Conservation (phyloP, 495 filamentous ascomycete genomes). For the Aspergillus bridgeri region DNA sequence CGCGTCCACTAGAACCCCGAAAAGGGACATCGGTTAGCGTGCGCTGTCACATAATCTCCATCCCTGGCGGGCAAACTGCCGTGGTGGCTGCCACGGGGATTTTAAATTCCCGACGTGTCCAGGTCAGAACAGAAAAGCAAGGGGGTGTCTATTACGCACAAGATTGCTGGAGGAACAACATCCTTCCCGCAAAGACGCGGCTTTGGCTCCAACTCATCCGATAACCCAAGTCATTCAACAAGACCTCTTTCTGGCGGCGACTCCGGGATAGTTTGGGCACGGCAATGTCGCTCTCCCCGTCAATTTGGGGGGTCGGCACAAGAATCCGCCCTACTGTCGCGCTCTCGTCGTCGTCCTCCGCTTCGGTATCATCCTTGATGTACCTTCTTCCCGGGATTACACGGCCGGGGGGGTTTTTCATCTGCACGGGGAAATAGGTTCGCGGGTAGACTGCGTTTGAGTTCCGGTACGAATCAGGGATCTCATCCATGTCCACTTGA, state of each 20-base stretch:
- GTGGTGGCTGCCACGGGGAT: constrained; percentile 3
- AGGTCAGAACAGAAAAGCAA: constrained; percentile 6
- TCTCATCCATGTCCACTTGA: constrained; percentile 84
- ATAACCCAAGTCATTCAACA: constrained; percentile 89
- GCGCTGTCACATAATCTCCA: not conserved
- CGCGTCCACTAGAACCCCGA: constrained; percentile 68
- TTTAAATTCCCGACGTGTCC: not conserved
- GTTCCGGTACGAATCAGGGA: constrained; percentile 89
- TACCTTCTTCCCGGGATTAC: constrained; percentile 62
- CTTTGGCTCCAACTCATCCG: constrained; percentile 95
- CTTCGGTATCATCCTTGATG: constrained; percentile 55
- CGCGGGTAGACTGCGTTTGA: constrained; percentile 85
- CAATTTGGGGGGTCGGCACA: constrained; percentile 70
- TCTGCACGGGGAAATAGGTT: constrained; percentile 82
- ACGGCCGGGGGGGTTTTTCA: constrained; percentile 70
- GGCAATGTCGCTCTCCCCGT: constrained; percentile 68
- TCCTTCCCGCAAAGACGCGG: constrained; percentile 76
- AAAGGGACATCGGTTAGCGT: constrained; percentile 1
- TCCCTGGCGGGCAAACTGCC: not conserved
- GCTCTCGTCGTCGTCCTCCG: constrained; percentile 54
- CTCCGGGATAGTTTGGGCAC: constrained; percentile 67
- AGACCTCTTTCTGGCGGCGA: constrained; percentile 71
- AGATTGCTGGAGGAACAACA: constrained; percentile 87
- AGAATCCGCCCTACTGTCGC: constrained; percentile 49
- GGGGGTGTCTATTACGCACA: constrained; percentile 55